Conservation (phyloP, 805 yeast species). For the Candida hispaniensis region DNA sequence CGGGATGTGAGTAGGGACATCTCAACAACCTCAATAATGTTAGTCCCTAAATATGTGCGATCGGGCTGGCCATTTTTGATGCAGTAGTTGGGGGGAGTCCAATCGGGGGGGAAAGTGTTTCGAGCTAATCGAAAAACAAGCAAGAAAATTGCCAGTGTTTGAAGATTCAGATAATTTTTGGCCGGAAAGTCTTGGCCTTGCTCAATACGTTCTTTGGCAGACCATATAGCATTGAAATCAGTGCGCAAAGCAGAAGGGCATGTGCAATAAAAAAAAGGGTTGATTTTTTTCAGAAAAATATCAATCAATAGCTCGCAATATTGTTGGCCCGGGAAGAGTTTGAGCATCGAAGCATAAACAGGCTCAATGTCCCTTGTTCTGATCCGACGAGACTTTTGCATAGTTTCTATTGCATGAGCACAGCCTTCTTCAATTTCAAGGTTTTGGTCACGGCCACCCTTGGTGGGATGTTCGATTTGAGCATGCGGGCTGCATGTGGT, state of each 20-base stretch:
- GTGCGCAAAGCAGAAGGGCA: constrained; percentile 8
- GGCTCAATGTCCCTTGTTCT: constrained; percentile 8
- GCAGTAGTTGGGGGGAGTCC: constrained; percentile 16
- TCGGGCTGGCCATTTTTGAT: constrained; percentile 14
- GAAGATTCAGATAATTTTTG: constrained; percentile 11
- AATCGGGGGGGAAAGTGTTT: constrained; percentile 12
- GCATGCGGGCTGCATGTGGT: constrained; percentile 10
- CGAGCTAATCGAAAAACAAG: constrained; percentile 11
- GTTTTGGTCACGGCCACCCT: constrained; percentile 6
- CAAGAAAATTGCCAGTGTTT: constrained; percentile 8
- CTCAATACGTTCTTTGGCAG: constrained; percentile 13
- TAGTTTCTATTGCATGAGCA: constrained; percentile 9
- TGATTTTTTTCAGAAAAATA: constrained; percentile 9
- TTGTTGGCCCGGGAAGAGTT: constrained; percentile 14
- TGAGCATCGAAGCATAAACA: constrained; percentile 10
- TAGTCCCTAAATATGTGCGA: constrained; percentile 7
- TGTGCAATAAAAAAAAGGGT: constrained; percentile 9
- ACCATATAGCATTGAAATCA: constrained; percentile 15
- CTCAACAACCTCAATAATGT: constrained; percentile 12
- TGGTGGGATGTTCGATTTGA: constrained; percentile 3
- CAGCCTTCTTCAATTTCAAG: constrained; percentile 4
- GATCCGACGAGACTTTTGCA: constrained; percentile 4
- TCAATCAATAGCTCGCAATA: constrained; percentile 15
- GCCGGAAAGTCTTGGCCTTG: constrained; percentile 12
- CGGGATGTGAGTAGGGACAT: constrained; percentile 9